Evolutionary conservation across 2,329 filamentous ascomycete species (phyloP), one percentile per base, ranked within the genome.

Genomic region (Pseudopithomyces chartarum): DNA sequence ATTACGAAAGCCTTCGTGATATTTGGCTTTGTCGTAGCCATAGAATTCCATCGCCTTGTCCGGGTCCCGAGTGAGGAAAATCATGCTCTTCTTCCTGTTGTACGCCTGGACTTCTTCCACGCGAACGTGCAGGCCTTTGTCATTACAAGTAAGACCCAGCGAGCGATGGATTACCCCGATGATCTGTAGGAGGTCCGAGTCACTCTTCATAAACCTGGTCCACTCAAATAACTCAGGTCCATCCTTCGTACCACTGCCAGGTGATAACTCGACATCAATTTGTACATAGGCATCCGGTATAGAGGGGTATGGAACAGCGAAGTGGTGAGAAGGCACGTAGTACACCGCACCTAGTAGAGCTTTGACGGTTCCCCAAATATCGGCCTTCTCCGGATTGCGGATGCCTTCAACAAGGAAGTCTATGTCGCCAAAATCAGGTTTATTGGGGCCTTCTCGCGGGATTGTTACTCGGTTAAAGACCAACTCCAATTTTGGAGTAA

Each of bases 161-260:
- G 82, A 83, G 0, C 87, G 82, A 59, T 91, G 85, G 8, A 81
- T 84, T 17, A 83, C 80, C 5, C 90, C 88, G 0, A 94, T 69
- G 8, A 87, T 81, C 57, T 85, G 89, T 82, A 87, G 87, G 1
- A 86, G 66, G 63, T 94, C 90, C n/a, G 89, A 88, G 64, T 94
- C 90, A 0, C 85, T 83, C 38, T 88, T 81, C 62, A 85, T 85
- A 75, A 92, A 92, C 3, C 85, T 73, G 36, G 82, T 80, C 90
- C 90, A 94, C 29, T 78, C 59, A 84, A 81, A 52, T 0, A 75
- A 60, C 1, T 73, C 70, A 1, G 51, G 53, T 3, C 58, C 60
- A n/a, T 65, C 58, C n/a, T 64, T 50, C 2, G 68, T 70, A 15
- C 52, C 68, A 23, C 68, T 56, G 26, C 68, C 68, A 19, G 77